Conservation (phyloP, 257 asterid species). For the Capsicum rhomboideum region DNA sequence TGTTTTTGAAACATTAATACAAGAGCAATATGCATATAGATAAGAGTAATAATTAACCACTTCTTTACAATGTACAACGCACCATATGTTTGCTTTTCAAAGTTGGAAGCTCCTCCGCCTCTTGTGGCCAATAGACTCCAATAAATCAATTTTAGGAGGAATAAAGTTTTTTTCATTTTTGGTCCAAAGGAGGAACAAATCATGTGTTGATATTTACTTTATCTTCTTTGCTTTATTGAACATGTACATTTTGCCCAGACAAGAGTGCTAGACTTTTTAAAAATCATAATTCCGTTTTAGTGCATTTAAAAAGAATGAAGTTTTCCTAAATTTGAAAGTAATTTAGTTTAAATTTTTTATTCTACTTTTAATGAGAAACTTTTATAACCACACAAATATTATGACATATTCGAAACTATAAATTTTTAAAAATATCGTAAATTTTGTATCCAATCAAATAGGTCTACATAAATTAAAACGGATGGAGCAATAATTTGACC, state of each 20-base stretch:
- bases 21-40: neutral
- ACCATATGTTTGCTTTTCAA: neutral
- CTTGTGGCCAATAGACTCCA: neutral
- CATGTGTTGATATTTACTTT: neutral
- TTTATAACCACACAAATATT: neutral
- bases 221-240: neutral
- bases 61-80: neutral
- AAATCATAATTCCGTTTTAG: neutral
- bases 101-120: neutral
- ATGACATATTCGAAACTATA: neutral
- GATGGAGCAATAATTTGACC: neutral
- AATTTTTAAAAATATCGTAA: no score
- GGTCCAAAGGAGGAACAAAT: neutral
- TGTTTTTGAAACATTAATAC: neutral
- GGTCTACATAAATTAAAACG: neutral
- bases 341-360: neutral
- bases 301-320: neutral
- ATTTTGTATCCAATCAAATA: neutral
- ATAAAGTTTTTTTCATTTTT: neutral
- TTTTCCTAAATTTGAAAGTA: neutral
- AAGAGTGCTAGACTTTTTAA: neutral
- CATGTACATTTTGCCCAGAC: neutral
- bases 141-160: neutral
- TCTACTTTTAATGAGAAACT: neutral
- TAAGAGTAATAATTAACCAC: neutral